A percentile compares a stretch with the other conserved stretches of the same genome.
Conservation (phyloP, 2,329 filamentous ascomycete genomes). For the Ophiostoma sp. region DNA sequence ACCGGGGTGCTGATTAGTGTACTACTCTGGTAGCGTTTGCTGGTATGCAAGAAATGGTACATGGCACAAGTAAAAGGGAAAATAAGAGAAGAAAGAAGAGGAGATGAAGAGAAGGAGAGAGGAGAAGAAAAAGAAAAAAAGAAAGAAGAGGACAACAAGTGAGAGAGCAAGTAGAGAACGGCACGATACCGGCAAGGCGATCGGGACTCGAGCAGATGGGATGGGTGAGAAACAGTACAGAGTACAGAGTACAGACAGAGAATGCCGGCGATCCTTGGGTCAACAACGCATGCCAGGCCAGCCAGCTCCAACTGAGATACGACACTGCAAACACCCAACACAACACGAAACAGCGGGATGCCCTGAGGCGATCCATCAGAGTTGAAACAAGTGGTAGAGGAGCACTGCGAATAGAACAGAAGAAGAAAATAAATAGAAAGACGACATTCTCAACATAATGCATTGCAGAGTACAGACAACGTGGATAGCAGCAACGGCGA, state of each 20-base stretch:
- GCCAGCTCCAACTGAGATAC: background rate
- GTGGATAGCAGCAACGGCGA: too few species aligned
- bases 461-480: too few species aligned
- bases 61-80: background rate
- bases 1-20: constrained; percentile 13
- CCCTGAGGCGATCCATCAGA: constrained; percentile 8
- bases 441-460: too few species aligned
- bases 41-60: background rate
- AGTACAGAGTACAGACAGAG: background rate
- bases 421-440: too few species aligned
- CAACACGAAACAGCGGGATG: constrained; percentile 1
- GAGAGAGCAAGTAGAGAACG: too few species aligned
- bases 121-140: background rate
- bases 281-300: background rate
- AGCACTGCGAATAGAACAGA: too few species aligned
- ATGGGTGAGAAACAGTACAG: background rate
- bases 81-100: background rate
- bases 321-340: background rate
- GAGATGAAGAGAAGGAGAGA: background rate
- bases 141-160: background rate
- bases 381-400: background rate
- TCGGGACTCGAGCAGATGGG: too few species aligned
- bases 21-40: background rate
- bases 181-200: too few species aligned
- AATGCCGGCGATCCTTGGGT: background rate